Conservation (phyloP, 805 yeast genomes). For the Deakozyma indianensis region DNA sequence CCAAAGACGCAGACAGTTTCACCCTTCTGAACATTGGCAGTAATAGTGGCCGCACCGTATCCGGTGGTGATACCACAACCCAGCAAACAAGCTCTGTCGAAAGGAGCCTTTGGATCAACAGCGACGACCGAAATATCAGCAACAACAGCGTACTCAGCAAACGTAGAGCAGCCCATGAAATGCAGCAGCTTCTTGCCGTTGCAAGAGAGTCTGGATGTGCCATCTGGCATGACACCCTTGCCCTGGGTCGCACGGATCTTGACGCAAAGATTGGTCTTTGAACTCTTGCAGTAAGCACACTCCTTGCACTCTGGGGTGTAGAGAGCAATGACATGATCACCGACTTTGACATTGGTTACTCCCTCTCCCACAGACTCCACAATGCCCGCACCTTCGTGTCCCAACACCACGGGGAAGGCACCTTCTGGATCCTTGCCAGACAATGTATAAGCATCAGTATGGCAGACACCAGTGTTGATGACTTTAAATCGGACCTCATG, state of each 20-base stretch:
- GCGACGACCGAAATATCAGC: conserved; percentile 96
- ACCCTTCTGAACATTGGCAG: conserved; percentile 81
- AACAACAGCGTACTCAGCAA: conserved; percentile 93
- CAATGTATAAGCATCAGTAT: conserved; percentile 94
- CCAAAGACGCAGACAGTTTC: conserved; percentile 95
- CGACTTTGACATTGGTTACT: conserved; percentile 77
- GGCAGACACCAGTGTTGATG: conserved; percentile 87
- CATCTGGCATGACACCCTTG: conserved; percentile 97
- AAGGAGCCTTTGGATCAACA: conserved; percentile 68
- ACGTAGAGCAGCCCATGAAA: conserved; percentile 97
- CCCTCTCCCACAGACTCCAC: conserved; percentile 94
- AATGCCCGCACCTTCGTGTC: conserved; percentile 97
- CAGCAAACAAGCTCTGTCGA: conserved; percentile 77
- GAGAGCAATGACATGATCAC: conserved; percentile 85
- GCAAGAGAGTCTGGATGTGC: conserved; percentile 75
- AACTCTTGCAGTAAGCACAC: conserved; percentile 88
- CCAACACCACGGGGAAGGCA: conserved; percentile 80
- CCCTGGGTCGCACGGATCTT: conserved; percentile 96
- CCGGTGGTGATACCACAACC: conserved; percentile 99
- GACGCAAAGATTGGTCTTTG: conserved; percentile 94
- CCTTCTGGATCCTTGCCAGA: conserved; percentile 96
- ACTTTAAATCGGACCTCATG: conserved; percentile 94
- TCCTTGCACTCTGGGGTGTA: conserved; percentile 95
- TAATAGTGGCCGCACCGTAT: conserved; percentile 91
- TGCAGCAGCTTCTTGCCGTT: conserved; percentile 72